These are phyloP conservation scores for Symbiodinium pilosum DNA, from an alignment of 73 alveolate species.

Conservation along the genomic window DNA sequence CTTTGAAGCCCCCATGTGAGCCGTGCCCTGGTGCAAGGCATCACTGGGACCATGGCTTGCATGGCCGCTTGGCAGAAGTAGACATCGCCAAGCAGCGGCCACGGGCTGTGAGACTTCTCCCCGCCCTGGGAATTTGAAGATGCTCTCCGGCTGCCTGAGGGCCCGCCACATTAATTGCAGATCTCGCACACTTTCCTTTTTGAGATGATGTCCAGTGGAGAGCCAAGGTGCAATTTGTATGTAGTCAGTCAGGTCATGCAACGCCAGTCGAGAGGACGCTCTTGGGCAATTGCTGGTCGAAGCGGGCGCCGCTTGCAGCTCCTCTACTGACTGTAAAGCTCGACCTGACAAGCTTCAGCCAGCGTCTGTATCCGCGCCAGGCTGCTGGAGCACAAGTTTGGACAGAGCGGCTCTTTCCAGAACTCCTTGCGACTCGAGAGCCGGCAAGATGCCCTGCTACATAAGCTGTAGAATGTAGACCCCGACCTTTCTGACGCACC, in stretches of 20 bases:
- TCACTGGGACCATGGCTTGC: conserved; percentile 85
- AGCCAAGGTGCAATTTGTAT: background rate
- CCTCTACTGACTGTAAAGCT: background rate
- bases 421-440: conserved; percentile 40
- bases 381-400: conserved; percentile 80
- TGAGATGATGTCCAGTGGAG: too few relatives aligned
- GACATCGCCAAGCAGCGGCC: too few relatives aligned
- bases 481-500: background rate
- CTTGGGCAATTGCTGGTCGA: conserved; percentile 85
- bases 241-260: background rate
- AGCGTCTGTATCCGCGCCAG: background rate
- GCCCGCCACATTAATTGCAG: too few relatives aligned
- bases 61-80: conserved; percentile 19
- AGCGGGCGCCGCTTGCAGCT: conserved; percentile 49
- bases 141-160: too few relatives aligned
- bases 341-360: too few relatives aligned
- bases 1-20: too few relatives aligned
- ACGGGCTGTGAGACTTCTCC: too few relatives aligned
- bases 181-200: too few relatives aligned
- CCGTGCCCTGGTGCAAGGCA: conserved; percentile 14
- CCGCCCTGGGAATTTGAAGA: too few relatives aligned
- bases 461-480: background rate
- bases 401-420: background rate
- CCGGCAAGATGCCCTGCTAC: background rate
- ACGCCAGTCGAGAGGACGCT: background rate